Base-by-base conservation (phyloP, 345 rosid species). In the Arabis hirsuta region DNA sequence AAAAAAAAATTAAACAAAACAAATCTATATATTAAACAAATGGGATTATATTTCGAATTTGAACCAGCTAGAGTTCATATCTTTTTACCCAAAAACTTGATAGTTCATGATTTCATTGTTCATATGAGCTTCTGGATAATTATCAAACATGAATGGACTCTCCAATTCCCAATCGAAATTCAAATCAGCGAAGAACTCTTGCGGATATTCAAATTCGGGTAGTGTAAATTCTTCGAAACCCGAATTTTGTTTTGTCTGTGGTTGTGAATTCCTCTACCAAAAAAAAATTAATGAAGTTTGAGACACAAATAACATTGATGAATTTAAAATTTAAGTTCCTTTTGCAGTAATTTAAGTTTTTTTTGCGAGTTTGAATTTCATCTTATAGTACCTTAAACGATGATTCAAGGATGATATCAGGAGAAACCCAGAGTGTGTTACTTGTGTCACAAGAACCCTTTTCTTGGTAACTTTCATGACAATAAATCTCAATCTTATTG, bases 391-490 rank as follows among this genome's bases (percentile, higher is more conserved):
- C 96, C 97, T 85, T 83, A 14, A 86, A 83, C 51, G 97, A 86
- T 71, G 97, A 86, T 67, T 87, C 92, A 47, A 86, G 87, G 76
- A 88, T 87, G 12, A 73, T 67, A 34, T 85, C 88, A 57, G 89
- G 87, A 14, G 92, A 88, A 64, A 83, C 71, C 87, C 82, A 79
- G 12, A 77, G 62, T 31, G 76, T 45, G n/a, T 86, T 84, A 50
- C 88, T 85, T 22, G 85, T 76, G 61, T 77, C 71, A 20, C 38
- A 76, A 39, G 84, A 84, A 56, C 50, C 65, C 14, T 62, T 80
- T 47, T 34, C 39, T 36, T 66, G 80, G 74, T 80, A 64, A 67
- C 83, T 83, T 78, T 77, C 73, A 71, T 79, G 83, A 76, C 84
- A 79, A 63, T 72, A 81, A 58, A 79, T 72, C 50, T 79, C 82